phyloP scores from a whole-genome alignment of 2,329 filamentous ascomycete genomes.

The Colletotrichum sp. region DNA sequence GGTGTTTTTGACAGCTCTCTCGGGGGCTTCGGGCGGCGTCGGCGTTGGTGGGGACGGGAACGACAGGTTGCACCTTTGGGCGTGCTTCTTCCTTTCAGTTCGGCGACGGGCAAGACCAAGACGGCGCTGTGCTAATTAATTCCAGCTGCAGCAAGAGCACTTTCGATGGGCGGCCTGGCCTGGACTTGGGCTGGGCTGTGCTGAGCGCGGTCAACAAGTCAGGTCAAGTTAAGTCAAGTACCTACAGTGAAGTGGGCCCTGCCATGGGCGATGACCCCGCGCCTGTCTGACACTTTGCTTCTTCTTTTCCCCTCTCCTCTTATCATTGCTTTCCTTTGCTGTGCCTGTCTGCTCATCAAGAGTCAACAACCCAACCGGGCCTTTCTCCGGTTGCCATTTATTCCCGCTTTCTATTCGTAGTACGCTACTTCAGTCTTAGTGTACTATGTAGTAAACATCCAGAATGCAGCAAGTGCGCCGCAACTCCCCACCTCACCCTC shows the following conservation, averaged over 20 bases:
- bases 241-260: background rate
- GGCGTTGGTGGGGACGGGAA: constrained; percentile 1
- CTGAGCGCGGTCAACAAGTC: background rate
- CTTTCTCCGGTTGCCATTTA: background rate
- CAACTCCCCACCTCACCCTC: background rate
- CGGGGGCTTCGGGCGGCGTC: constrained; percentile 10
- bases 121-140: background rate
- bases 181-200: background rate
- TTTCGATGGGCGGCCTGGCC: background rate
- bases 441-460: background rate
- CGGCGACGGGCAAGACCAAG: background rate
- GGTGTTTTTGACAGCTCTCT: constrained; percentile 3
- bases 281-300: background rate
- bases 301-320: background rate
- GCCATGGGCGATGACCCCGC: background rate
- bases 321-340: background rate
- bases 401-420: background rate
- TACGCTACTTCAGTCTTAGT: background rate
- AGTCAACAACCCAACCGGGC: background rate
- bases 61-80: background rate
- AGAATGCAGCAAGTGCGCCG: background rate
- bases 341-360: background rate
- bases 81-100: background rate
- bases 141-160: background rate
- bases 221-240: background rate